Evolutionary conservation across 2,329 filamentous ascomycete genomes (phyloP), one percentile per base, ranked within the genome.

Genomic region (Alternaria postmessia): DNA sequence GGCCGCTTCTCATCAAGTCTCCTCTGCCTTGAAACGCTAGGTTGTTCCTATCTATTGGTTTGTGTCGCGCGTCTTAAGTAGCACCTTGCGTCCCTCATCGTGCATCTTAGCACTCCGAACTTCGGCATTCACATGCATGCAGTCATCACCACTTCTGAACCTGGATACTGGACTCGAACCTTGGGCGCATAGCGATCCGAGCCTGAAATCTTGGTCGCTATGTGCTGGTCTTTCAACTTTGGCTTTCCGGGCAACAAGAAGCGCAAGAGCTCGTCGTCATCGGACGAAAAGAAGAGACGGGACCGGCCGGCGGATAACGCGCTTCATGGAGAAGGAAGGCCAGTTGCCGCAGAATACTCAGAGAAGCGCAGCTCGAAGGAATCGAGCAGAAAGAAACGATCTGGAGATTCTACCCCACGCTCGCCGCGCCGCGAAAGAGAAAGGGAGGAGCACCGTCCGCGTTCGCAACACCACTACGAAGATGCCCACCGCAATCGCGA

Each of bases 201-300:
- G 64, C 65, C 59, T 54, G 54, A 63, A 55, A 61, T 64, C 61
- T 64, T 68, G 68, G 59, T 73, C 70, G 68, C 70, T 62, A 78
- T 78, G 76, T 78, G 76, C 67, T 77, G 75, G 70, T 74, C 72
- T 64, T 76, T 75, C 63, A 71, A 69, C 49, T 77, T 76, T 58
- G 69, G 70, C 54, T 58, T 69, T 57, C 69, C 72, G 44, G 68
- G 64, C 59, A 71, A 63, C 57, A 72, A 74, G 63, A 77, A 76
- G 64, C 71, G 54, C 51, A 75, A 70, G 52, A 65, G 39, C 51
- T 63, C 65, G 47, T 63, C 75, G 54, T 68, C 69, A 47, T 67
- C 68, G 44, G 54, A 54, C 9, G 68, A 73, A 56, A 74, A 75
- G 57, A 76, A 74, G 65, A 76, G 65, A 67, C 67, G 68, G 57